Base-by-base conservation (phyloP, 805 yeast genomes). In the Schwanniomyces sp. region DNA sequence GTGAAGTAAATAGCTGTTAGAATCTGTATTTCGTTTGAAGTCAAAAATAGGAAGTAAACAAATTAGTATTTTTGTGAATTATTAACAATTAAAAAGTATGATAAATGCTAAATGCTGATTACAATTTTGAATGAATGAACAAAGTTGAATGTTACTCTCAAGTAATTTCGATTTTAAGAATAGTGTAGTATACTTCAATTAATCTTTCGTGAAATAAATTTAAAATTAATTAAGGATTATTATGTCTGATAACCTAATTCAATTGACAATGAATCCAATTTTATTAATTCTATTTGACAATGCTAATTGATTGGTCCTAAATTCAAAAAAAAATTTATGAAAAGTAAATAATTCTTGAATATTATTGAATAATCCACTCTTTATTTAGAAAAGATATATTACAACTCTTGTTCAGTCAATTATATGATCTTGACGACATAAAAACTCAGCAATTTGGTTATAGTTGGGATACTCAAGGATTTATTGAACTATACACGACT, bases 361-460 rank as follows among this genome's bases (percentile, higher is more conserved):
- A 17, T 32, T 32, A 32, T 32, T 32, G 11, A 32, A 32, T 32
- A 32, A 32, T 32, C 21, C 21, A 18, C 36, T 32, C 21, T 32
- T 37, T 21, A 37, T 16, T 14, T 21, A 24, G 40, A 21, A n/a
- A 21, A 37, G 40, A 37, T 37, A 37, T 37, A 37, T 37, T 37
- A 37, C 40, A 37, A 37, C 27, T 37, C 27, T 21, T 37, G 25
- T 18, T 37, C 40, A 18, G 9, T 37, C 27, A 37, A 37, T 37
- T 37, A 21, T 24, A 11, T 37, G 27, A 37, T 37, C 40, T 37
- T 37, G 27, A 37, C 40, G 25, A 37, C 21, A 37, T 26, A 39
- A 39, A 39, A 39, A 25, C 32, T 39, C 41, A 39, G 41, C 41
- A 39, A 39, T 39, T 38, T 39, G 41, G 26, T 39, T 30, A 39